Base-by-base conservation (phyloP, 116 monocot genomes). In the Phalaenopsis hybrid region DNA sequence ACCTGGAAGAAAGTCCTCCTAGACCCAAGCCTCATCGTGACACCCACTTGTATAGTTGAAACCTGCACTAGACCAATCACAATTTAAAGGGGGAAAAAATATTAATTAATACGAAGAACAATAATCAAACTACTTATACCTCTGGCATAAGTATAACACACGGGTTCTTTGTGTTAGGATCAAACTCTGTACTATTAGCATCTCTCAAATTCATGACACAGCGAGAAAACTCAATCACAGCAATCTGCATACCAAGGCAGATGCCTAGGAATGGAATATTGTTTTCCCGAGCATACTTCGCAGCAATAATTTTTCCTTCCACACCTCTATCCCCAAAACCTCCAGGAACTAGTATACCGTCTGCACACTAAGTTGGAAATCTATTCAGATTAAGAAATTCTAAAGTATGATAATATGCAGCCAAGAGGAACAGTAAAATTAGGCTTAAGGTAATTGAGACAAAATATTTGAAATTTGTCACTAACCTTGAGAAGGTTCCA, bases 21-120 rank as follows among this genome's bases (percentile, higher is more conserved):
- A 76, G 96, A 93, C 81, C 96, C 96, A 81, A 96, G 91, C 46
- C 96, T 79, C 96, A 93, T 96, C 4, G 96, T 96, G n/a, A 81
- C 93, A 7, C 96, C 96, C 96, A 96, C 89, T 48, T 85, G 90
- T 46, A 91, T 93, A 87, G 87, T 93, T 63, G 95, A 93, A 76
- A 93, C 95, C 95, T 95, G 15, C 18, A 17, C 46, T n/a, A 76
- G 17, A 76, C 0, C 76, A 76, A 48, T 21, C 4, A 37, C 8
- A 9, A 74, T 3, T 52, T 37, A 74, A 12, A 43, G 12, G 74
- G 4, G 17, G 13, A 74, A 15, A 74, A 43, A 16, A 12, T 4
- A 16, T 5, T 43, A 43, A 74, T 43, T 4, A 37, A 13, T 16
- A 37, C 16, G 31, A 37, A 74, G 11, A 74, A 43, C 6, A 5